Conservation (phyloP, 805 yeast species). For the Zygotorulaspora chibaensis region DNA sequence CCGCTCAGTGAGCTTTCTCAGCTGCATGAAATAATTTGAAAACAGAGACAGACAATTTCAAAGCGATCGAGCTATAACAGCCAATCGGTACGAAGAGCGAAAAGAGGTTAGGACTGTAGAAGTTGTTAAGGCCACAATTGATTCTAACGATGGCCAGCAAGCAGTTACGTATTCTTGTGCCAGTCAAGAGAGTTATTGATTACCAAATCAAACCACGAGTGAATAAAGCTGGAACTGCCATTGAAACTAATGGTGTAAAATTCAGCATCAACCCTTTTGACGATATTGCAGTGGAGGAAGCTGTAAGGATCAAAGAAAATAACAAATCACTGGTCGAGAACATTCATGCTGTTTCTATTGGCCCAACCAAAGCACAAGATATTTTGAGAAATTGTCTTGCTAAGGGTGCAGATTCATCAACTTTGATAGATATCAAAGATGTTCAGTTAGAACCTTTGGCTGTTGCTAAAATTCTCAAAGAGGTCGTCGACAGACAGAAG, state of each 20-base stretch:
- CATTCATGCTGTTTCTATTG: constrained; percentile 89
- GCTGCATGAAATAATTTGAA: too few relatives aligned
- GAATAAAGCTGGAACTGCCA: constrained; percentile 77
- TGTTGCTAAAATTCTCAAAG: constrained; percentile 79
- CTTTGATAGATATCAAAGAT: constrained; percentile 74
- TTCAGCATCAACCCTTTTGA: constrained; percentile 95
- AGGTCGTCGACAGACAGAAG: constrained; percentile 63
- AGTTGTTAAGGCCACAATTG: neutral
- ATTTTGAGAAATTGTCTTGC: constrained; percentile 86
- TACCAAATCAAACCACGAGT: constrained; percentile 84
- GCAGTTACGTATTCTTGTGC: constrained; percentile 62
- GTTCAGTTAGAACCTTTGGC: constrained; percentile 77
- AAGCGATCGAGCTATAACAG: neutral
- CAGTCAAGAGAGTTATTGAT: constrained; percentile 93
- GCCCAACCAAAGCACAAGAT: constrained; percentile 83
- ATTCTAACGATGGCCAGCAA: constrained; percentile 14
- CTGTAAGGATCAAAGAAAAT: constrained; percentile 67
- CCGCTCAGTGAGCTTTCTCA: too few relatives aligned
- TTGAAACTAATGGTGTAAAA: constrained; percentile 83
- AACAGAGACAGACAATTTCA: too few relatives aligned
- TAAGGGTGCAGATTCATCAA: constrained; percentile 86
- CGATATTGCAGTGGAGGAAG: constrained; percentile 97
- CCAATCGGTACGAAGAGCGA: neutral
- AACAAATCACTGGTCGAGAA: constrained; percentile 65
- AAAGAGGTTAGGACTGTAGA: neutral